phyloP scores from a whole-genome alignment of 768 basidiomycete genomes.

The Leccinellum albellum region DNA sequence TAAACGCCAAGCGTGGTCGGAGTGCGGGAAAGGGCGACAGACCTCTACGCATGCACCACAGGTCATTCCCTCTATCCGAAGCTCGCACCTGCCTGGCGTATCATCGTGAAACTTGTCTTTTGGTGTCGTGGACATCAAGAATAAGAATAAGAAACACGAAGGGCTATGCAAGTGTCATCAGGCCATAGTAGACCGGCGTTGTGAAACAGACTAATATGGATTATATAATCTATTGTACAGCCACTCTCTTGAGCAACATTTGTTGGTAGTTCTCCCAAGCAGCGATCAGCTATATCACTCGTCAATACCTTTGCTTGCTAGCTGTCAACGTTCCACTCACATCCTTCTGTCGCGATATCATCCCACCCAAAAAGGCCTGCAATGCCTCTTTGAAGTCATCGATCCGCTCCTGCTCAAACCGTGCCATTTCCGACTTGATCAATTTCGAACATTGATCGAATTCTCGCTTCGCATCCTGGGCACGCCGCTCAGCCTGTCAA shows the following conservation, averaged over 20 bases:
- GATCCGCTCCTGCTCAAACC: slow-evolving; percentile 91
- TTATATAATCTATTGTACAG: slow-evolving; percentile 9
- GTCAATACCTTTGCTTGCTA: not conserved
- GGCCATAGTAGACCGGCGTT: not conserved
- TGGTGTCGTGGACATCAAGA: slow-evolving; percentile 2
- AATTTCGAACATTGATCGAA: slow-evolving; percentile 86
- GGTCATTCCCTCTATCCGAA: slow-evolving; percentile 87
- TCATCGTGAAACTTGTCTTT: slow-evolving; percentile 7
- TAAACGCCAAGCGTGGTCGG: not conserved
- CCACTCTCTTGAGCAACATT: slow-evolving; percentile 49
- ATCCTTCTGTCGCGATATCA: slow-evolving; percentile 83
- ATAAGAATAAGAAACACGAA: not conserved
- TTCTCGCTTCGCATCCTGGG: slow-evolving; percentile 79
- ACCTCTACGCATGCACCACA: slow-evolving; percentile 89
- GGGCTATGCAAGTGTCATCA: not conserved
- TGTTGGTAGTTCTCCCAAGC: slow-evolving; percentile 85
- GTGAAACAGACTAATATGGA: not conserved
- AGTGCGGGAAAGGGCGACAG: slow-evolving; percentile 17
- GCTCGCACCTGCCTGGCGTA: slow-evolving; percentile 58
- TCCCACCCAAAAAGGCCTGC: slow-evolving; percentile 80
- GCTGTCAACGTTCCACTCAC: slow-evolving; percentile 33
- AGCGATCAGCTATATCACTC: slow-evolving; percentile 54
- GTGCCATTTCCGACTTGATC: slow-evolving; percentile 82
- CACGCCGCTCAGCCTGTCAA: slow-evolving; percentile 75
- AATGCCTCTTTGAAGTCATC: slow-evolving; percentile 88